phyloP scores from a whole-genome alignment of 176 grass and related monocot genomes.

The Carex littledalei region DNA sequence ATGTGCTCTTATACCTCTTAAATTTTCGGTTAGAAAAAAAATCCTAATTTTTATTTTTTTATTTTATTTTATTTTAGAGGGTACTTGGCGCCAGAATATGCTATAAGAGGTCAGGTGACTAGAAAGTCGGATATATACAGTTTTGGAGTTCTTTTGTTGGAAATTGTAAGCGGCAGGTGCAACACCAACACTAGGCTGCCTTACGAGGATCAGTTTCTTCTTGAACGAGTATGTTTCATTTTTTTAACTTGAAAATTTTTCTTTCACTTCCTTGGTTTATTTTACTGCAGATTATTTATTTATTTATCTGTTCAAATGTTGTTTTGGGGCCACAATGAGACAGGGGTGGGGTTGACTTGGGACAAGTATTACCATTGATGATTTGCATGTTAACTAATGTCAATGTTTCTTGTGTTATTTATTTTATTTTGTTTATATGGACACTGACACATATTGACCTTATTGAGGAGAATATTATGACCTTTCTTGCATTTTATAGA shows the following conservation, averaged over 20 bases:
- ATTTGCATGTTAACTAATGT: background rate
- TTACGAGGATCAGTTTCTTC: conserved; percentile 71
- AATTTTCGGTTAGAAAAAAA: background rate
- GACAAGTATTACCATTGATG: background rate
- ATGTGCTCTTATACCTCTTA: background rate
- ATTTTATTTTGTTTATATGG: background rate
- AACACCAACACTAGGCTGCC: conserved; percentile 70
- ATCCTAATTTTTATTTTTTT: background rate
- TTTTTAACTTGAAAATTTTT: background rate
- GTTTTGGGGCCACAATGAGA: background rate
- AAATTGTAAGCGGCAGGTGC: conserved; percentile 77
- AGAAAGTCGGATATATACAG: conserved; percentile 89
- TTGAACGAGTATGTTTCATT: conserved; percentile 57
- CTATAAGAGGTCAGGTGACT: conserved; percentile 70
- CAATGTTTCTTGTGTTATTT: background rate
- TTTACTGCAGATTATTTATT: background rate
- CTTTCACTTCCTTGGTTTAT: conserved; percentile 6
- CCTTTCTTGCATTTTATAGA: background rate
- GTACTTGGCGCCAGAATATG: conserved; percentile 85
- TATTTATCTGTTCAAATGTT: background rate
- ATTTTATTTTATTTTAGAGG: conserved; percentile 31
- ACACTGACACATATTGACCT: background rate
- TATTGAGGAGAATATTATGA: background rate
- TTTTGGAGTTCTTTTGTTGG: conserved; percentile 74
- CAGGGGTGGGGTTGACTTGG: background rate